A percentile compares a stretch with the other conserved stretches of the same genome.
Conservation (phyloP, 768 basidiomycete genomes). For the Kwoniella dendrophila region DNA sequence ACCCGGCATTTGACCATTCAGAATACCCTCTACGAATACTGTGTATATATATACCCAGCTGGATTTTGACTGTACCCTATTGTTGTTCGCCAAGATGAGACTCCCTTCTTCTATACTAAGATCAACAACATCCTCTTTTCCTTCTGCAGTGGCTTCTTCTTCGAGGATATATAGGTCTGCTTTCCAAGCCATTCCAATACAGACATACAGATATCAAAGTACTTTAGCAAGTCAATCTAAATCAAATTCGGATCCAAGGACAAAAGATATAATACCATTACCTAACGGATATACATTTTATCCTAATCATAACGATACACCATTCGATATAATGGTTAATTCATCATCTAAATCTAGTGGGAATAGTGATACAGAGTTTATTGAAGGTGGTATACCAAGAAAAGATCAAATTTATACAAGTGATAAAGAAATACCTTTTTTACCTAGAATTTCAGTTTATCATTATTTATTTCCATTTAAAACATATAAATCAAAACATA, state of each 20-base stretch:
- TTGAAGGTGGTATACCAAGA: too few relatives aligned
- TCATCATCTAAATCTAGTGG: constrained; percentile 15
- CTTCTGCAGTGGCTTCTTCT: constrained; percentile 5
- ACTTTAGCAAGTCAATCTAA: neutral
- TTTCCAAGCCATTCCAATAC: neutral
- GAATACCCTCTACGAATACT: too few relatives aligned
- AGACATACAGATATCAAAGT: constrained; percentile 1
- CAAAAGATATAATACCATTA: constrained; percentile 7
- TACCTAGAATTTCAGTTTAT: constrained; percentile 39
- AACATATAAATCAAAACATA: constrained; percentile 19
- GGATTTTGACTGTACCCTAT: neutral
- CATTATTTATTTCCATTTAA: constrained; percentile 45
- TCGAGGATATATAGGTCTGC: neutral
- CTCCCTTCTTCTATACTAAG: neutral
- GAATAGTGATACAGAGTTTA: too few relatives aligned
- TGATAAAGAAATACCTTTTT: constrained; percentile 16
- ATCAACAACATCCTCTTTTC: neutral
- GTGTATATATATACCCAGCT: neutral
- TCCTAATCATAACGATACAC: constrained; percentile 34
- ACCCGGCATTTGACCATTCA: constrained; percentile 2
- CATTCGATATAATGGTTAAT: constrained; percentile 4
- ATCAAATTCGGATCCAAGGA: neutral
- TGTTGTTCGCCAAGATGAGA: neutral
- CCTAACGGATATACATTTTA: constrained; percentile 34
- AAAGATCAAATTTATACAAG: constrained; percentile 29